phyloP scores from a whole-genome alignment of 208 protist species.

The Leishmania braziliensis region DNA sequence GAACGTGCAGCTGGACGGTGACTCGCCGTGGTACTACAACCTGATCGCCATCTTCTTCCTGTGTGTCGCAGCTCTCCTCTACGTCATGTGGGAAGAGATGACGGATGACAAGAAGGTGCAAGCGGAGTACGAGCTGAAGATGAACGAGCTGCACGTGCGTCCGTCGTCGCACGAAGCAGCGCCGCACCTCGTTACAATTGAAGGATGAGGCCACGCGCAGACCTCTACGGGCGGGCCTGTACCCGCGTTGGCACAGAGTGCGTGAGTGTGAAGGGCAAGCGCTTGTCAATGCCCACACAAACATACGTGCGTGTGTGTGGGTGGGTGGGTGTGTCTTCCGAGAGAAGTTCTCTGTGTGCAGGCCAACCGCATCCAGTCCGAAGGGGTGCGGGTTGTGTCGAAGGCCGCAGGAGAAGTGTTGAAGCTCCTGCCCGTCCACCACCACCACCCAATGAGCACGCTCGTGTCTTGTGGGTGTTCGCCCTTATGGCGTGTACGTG shows the following conservation, averaged over 20 bases:
- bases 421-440: background rate
- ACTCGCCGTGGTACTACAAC: slow-evolving; percentile 75
- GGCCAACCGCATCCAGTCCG: background rate
- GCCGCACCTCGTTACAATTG: slow-evolving; percentile 12
- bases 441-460: background rate
- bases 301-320: background rate
- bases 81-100: slow-evolving; percentile 79
- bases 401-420: background rate
- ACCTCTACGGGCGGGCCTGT: background rate
- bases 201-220: slow-evolving; percentile 4
- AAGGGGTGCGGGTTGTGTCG: background rate
- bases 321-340: background rate
- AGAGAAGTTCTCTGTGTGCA: background rate
- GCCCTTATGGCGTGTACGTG: background rate
- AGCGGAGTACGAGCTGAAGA: slow-evolving; percentile 65
- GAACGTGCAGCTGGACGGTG: slow-evolving; percentile 58
- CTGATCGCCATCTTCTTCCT: slow-evolving; percentile 67
- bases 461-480: background rate
- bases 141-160: slow-evolving; percentile 42
- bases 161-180: slow-evolving; percentile 20
- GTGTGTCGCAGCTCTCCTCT: slow-evolving; percentile 59
- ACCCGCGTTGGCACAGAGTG: too few relatives aligned
- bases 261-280: too few relatives aligned
- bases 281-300: background rate
- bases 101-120: slow-evolving; percentile 75